Conservation (phyloP, 2,329 filamentous ascomycete genomes). For the Diaporthe citri region DNA sequence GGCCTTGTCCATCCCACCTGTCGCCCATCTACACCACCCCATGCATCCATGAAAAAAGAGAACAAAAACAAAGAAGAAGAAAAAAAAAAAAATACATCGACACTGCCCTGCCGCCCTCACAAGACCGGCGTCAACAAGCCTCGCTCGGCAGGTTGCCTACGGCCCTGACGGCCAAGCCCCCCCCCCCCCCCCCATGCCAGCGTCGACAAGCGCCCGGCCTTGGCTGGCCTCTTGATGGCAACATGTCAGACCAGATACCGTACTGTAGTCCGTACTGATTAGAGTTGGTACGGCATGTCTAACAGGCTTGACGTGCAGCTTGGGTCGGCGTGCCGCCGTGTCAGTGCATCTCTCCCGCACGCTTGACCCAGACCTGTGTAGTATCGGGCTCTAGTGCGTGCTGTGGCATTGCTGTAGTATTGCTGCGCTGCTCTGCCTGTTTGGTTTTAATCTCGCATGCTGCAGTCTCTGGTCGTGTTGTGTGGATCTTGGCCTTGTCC, state of each 20-base stretch:
- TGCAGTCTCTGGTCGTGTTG: neutral
- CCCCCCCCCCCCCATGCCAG: neutral
- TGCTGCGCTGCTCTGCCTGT: neutral
- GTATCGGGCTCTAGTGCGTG: neutral
- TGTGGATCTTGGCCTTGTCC: slow-evolving; percentile 13
- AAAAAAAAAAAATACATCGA: neutral
- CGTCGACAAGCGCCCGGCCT: slow-evolving; percentile 7
- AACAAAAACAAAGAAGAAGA: neutral
- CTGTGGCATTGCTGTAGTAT: neutral
- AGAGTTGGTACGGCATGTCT: neutral
- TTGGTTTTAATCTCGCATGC: slow-evolving; percentile 29
- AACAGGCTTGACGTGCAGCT: neutral
- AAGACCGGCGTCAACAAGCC: neutral
- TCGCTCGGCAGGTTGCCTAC: slow-evolving; percentile 11
- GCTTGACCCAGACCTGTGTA: neutral
- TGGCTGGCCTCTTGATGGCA: neutral
- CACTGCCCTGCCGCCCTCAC: neutral
- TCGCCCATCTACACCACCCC: neutral
- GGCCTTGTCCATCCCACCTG: slow-evolving; percentile 10
- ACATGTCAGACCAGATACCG: neutral
- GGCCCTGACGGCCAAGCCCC: slow-evolving; percentile 3
- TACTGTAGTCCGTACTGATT: neutral
- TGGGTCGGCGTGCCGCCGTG: neutral
- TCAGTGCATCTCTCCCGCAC: neutral
- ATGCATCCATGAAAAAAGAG: neutral